Evolutionary conservation across 441 rosid species (phyloP), one percentile per base, ranked within the genome.

Genomic region (Eruca vesicaria): DNA sequence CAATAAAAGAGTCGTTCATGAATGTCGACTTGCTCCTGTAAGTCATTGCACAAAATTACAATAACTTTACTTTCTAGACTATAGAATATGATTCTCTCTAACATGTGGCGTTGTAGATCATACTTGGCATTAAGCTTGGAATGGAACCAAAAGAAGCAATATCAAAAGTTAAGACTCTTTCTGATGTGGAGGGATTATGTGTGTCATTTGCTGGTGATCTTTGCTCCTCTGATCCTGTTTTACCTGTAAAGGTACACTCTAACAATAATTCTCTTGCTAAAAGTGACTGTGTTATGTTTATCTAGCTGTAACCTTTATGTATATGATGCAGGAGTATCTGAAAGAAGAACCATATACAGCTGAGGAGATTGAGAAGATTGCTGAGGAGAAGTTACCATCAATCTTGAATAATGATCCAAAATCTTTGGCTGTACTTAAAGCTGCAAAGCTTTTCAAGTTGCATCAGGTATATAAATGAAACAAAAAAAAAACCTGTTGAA

Each of bases 1-100:
- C 81, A 96, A 96, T 68, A 93, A 91, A 76, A 87, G 98, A 79
- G 99, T 96, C 66, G 98, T 96, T n/a, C n/a, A n/a, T 74, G 99
- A 96, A 71, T 93, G 99, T 45, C 93, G 86, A 72, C 79, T 96
- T 43, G 98, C 98, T 76, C 81, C 98, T 3, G 99, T 96, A 85
- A 86, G 97, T 75, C 57, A 43, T 23, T 5, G 50, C 56, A n/a
- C n/a, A n/a, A n/a, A n/a, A n/a, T n/a, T n/a, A n/a, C n/a, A n/a
- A n/a, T n/a, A n/a, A n/a, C n/a, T 26, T 69, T 70, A 19, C 23
- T 18, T 63, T 26, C 33, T 35, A 35, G 21, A 50, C 41, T 33
- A 14, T n/a, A 23, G 26, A 23, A 2, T 14, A 58, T 65, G 79
- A 69, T 36, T 58, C 29, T 56, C 68, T 69, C 69, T 57, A 32